Conservation (phyloP, 2,329 filamentous ascomycete species). For the Madurella fahalii region DNA sequence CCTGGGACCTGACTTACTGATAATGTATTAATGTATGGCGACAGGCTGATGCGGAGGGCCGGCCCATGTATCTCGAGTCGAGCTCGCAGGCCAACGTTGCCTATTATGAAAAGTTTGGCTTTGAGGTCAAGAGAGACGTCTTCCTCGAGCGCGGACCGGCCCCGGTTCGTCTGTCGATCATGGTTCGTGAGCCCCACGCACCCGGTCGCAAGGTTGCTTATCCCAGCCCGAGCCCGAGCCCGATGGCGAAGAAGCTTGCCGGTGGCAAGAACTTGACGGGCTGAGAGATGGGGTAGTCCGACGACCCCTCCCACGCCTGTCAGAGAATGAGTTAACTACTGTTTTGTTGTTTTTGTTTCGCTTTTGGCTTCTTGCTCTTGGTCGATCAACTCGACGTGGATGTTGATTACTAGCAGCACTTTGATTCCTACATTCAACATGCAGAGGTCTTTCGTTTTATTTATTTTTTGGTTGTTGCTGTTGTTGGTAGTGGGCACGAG, state of each 20-base stretch:
- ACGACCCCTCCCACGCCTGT: not conserved
- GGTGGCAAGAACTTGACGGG: conserved; percentile 3
- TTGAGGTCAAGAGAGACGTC: conserved; percentile 61
- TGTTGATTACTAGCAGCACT: not conserved
- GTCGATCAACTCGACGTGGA: conserved; percentile 14
- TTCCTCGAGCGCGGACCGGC: conserved; percentile 54
- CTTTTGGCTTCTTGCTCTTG: not conserved
- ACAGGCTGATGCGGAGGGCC: conserved; percentile 64
- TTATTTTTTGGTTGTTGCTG: no score
- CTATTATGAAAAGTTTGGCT: conserved; percentile 75
- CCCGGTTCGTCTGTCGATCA: conserved; percentile 68
- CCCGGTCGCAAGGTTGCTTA: conserved; percentile 5
- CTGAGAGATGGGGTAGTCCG: not conserved
- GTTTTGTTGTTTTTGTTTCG: conserved; percentile 2
- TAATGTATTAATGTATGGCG: not conserved
- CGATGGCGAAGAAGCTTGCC: conserved; percentile 5
- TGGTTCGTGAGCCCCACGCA: conserved; percentile 66
- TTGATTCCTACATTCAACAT: conserved; percentile 18
- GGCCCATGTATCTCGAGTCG: conserved; percentile 74
- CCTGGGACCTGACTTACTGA: not conserved
- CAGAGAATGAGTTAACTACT: not conserved
- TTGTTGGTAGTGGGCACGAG: not conserved
- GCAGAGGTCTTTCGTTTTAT: conserved; percentile 1
- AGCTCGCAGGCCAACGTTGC: conserved; percentile 63
- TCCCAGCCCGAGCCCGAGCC: not conserved